Evolutionary conservation across 2,329 filamentous ascomycete genomes (phyloP), one percentile per base, ranked within the genome.

Genomic region (Aspergillus sclerotialis): DNA sequence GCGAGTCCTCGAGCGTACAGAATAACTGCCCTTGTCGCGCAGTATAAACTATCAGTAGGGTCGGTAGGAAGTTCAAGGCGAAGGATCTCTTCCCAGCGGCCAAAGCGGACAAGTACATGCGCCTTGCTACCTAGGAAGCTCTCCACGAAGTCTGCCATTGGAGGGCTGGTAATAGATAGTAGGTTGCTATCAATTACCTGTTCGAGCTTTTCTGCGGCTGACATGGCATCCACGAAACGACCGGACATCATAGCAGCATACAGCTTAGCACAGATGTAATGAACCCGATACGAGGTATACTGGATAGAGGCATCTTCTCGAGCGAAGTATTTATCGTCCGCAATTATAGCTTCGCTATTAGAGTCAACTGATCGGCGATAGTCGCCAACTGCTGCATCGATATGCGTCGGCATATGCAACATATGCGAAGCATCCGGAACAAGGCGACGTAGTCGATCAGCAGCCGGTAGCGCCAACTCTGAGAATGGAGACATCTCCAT

Each of bases 111-210:
- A 3, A 83, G 63, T 0, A 78, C 77, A 51, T 88, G 83, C 1
- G 80, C 63, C 2, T 76, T 70, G 52, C 83, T 75, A 2, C 73
- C 70, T 1, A 82, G 55, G 43, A 85, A 85, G 4, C 72, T 73
- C 56, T 88, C 83, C 1, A 86, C 63, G 77, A 80, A 86, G 55
- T 87, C 80, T 1, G 82, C 82, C 80, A 87, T 85, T 0, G 81
- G 81, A 0, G 82, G 82, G 0, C 74, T 78, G 42, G 77, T 50
- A 9, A 82, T 64, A 1, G 74, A 70, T 0, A 87, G 65, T 3
- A 86, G 57, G 0, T 70, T 69, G 30, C 80, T 74, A 0, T 80
- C 71, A 8, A 86, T 58, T 1, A 47, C 17, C 6, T 40, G 6
- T 16, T 44, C 38, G 3, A 48, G 28, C 8, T 40, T 40, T 30